These are phyloP conservation scores for Aphanoascus verrucosus DNA, from an alignment of 2,329 filamentous ascomycete species.

Conservation along the genomic window DNA sequence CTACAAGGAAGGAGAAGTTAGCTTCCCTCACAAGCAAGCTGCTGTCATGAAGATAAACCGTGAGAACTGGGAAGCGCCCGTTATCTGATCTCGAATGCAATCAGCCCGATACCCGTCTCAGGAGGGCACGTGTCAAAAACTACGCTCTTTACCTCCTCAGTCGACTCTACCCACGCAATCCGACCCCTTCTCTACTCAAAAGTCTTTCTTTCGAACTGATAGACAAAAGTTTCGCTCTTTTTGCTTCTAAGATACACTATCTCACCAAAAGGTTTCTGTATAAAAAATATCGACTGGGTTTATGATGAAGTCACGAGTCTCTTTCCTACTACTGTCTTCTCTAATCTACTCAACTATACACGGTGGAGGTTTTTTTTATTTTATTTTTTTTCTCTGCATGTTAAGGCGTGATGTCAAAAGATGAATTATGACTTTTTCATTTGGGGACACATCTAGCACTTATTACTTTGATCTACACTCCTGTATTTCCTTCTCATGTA, in stretches of 20 bases:
- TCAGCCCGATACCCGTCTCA: not conserved
- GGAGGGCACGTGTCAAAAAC: not conserved
- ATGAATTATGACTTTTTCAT: not conserved
- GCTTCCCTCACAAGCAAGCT: constrained; percentile 85
- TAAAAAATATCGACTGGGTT: not conserved
- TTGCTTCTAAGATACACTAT: too few relatives aligned
- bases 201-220: too few relatives aligned
- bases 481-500: too few relatives aligned
- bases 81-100: constrained; percentile 34
- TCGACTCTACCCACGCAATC: not conserved
- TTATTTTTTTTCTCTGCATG: not conserved
- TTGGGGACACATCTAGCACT: too few relatives aligned
- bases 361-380: too few relatives aligned
- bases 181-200: too few relatives aligned
- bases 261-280: not conserved
- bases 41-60: constrained; percentile 71
- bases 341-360: too few relatives aligned
- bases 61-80: constrained; percentile 67
- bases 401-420: not conserved
- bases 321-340: not conserved
- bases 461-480: too few relatives aligned
- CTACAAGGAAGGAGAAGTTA: constrained; percentile 72
- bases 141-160: not conserved
- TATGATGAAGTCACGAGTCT: not conserved
- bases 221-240: too few relatives aligned